These are phyloP conservation scores for Amylostereum areolatum DNA, from an alignment of 1,284 basidiomycete species.

Conservation along the genomic window DNA sequence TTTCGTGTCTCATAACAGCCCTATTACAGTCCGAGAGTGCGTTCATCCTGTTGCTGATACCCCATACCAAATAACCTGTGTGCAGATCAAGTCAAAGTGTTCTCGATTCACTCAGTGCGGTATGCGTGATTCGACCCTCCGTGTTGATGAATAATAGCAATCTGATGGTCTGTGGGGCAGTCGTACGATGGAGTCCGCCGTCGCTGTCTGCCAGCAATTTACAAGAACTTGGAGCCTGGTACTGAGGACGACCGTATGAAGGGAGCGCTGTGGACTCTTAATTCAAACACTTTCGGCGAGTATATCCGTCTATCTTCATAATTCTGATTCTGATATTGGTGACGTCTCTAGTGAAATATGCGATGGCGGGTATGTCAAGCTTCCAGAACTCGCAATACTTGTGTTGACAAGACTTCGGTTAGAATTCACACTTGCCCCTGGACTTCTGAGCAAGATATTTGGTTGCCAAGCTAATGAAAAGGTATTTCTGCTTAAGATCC, in stretches of 20 bases:
- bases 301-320: not conserved
- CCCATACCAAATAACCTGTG: conserved; percentile 2
- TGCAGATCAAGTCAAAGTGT: conserved; percentile 53
- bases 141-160: not conserved
- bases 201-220: conserved; percentile 60
- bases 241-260: conserved; percentile 88
- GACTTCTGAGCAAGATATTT: conserved; percentile 47
- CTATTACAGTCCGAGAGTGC: conserved; percentile 43
- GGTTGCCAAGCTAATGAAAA: conserved; percentile 67
- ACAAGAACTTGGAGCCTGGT: conserved; percentile 67
- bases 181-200: conserved; percentile 74
- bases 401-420: not conserved
- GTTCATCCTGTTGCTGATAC: conserved; percentile 16
- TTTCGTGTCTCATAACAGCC: not conserved
- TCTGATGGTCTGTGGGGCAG: conserved; percentile 23
- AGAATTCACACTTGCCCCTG: conserved; percentile 44
- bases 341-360: conserved; percentile 41
- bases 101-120: conserved; percentile 51
- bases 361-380: conserved; percentile 42
- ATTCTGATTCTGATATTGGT: not conserved
- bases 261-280: conserved; percentile 84
- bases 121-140: conserved; percentile 20
- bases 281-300: conserved; percentile 53
- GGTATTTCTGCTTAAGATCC: conserved; percentile 23
- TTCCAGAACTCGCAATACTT: not conserved